Base-by-base conservation (phyloP, 2,329 filamentous ascomycete genomes). In the Akanthomyces lecanii region DNA sequence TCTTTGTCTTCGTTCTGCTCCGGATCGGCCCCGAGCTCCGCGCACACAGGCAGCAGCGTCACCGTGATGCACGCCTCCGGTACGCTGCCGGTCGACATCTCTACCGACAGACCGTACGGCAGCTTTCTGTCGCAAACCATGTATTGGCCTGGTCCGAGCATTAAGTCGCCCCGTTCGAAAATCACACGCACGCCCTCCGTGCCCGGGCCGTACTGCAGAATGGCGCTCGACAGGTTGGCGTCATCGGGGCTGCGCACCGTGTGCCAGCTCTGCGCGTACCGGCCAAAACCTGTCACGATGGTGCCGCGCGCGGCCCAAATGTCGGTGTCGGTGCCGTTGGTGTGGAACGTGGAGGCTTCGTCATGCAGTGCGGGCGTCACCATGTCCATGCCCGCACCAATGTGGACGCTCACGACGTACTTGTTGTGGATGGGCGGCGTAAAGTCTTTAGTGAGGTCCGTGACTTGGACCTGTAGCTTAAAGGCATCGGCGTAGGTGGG, bases 91-190 rank as follows among this genome's bases (percentile, higher is more conserved):
- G 42, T 50, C n/a, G 60, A 55, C 60, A 55, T 25, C 42, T 62
- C 51, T 5, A 62, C 60, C 40, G 51, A 14, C 23, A 56, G 51
- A 4, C 60, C 60, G 33, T 56, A 62, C 18, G 51, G 51, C 28
- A 56, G 28, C 28, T 38, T 21, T n/a, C 51, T 12, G 14, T 62
- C 60, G 23, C 60, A 62, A 3, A 62, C 51, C 42, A 62, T 56
- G 60, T 55, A 62, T 42, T 62, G 60, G 8, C 51, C 51, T 1
- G 60, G 60, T 1, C 60, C 60, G 1, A 62, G 60, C 51, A 52
- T 50, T 14, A 55, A 30, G 7, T 42, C 42, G 4, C 60, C 60
- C 4, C 16, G 3, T 30, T 48, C 21, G 10, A 23, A 30, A 6
- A 48, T 48, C 2, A 62, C 52, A 21, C 60, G 28, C 14, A 62